phyloP scores from a whole-genome alignment of 257 asterid genomes.

The Parsonsia alboflavescens region DNA sequence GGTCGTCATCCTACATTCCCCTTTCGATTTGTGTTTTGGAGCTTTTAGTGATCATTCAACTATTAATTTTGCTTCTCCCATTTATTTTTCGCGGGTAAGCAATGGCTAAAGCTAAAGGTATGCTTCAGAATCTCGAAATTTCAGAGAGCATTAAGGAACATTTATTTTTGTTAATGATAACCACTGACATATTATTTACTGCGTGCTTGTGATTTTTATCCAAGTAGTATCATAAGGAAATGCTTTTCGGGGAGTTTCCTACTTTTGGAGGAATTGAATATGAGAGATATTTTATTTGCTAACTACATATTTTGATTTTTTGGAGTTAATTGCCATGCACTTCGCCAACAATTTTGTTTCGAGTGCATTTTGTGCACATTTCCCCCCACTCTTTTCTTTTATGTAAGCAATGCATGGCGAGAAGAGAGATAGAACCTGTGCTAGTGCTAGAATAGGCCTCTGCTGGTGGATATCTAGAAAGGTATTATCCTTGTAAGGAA shows the following conservation, averaged over 20 bases:
- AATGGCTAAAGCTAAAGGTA: conserved; percentile 69
- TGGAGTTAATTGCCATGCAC: background rate
- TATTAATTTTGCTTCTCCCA: background rate
- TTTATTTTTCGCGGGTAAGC: conserved; percentile 24
- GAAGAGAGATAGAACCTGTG: background rate
- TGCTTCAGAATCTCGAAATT: background rate
- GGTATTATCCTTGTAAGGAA: background rate
- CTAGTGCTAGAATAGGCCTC: background rate
- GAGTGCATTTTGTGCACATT: background rate
- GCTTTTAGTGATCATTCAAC: background rate
- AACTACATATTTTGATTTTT: background rate
- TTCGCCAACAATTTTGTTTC: background rate
- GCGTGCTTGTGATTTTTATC: conserved; percentile 6
- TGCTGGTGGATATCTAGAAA: background rate
- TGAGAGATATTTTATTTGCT: background rate
- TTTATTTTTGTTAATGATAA: background rate
- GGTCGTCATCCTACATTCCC: background rate
- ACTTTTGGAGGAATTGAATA: background rate
- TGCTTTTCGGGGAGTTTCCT: background rate
- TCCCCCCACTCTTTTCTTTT: background rate
- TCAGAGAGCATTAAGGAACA: background rate
- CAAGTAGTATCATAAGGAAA: background rate
- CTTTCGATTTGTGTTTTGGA: too few species aligned
- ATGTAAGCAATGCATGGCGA: background rate
- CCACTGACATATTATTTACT: background rate